These are phyloP conservation scores for Aspergillus carlsbadensis DNA, from an alignment of 495 filamentous ascomycete species.

Conservation along the genomic window DNA sequence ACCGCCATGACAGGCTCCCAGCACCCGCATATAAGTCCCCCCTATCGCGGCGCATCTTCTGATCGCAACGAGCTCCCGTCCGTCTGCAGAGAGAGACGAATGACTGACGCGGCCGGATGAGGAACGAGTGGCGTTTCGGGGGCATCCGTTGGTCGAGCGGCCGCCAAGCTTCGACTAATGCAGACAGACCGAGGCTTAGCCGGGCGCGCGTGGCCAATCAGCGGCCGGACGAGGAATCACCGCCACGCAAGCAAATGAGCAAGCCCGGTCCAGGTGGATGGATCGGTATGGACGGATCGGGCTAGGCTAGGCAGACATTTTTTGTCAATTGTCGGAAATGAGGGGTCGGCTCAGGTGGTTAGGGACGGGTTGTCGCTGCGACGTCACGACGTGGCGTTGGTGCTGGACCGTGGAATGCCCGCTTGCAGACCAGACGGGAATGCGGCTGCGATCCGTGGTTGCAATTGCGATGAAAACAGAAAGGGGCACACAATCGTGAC, in stretches of 20 bases:
- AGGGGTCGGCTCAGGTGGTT: no score
- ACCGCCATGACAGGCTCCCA: background rate
- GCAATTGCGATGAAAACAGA: no score
- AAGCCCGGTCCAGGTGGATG: background rate
- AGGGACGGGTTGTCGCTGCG: background rate
- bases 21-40: background rate
- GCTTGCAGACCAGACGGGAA: no score
- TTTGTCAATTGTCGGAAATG: no score
- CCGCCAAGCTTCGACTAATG: conserved; percentile 28
- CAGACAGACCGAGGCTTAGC: conserved; percentile 18
- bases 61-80: background rate
- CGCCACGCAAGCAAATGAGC: conserved; percentile 16
- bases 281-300: background rate
- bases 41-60: background rate
- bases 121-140: background rate
- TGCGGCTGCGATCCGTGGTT: no score
- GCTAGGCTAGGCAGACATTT: conserved; percentile 8
- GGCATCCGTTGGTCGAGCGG: no score
- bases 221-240: background rate
- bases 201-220: conserved; percentile 3
- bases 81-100: conserved; percentile 6
- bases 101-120: conserved; percentile 19
- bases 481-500: no score
- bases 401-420: no score
- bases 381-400: no score